phyloP scores from a whole-genome alignment of 345 rosid species.

The Euphorbia lathyris region DNA sequence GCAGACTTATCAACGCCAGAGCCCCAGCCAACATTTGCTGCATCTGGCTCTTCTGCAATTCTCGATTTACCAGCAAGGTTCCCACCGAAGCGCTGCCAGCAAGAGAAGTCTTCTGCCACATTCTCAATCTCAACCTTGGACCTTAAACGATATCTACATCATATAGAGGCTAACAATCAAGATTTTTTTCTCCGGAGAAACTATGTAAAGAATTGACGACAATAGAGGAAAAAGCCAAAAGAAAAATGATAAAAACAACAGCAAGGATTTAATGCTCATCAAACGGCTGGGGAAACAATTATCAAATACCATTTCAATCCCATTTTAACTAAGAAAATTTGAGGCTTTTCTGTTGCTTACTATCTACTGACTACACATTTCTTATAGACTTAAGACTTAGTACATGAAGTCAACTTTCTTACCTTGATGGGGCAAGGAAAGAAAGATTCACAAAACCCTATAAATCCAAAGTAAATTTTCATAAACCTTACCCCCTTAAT shows the following conservation, averaged over 20 bases:
- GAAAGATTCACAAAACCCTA: background rate
- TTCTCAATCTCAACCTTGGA: slow-evolving; percentile 85
- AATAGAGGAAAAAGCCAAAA: background rate
- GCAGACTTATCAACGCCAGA: slow-evolving; percentile 49
- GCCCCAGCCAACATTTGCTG: slow-evolving; percentile 73
- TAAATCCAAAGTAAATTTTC: background rate
- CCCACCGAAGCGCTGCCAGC: slow-evolving; percentile 80
- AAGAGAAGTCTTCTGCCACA: slow-evolving; percentile 58
- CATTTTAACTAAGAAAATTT: background rate
- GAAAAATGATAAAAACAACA: background rate
- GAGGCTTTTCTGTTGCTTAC: background rate
- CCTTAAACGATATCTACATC: slow-evolving; percentile 73
- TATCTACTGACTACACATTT: background rate
- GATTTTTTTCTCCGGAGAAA: background rate
- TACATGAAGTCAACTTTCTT: background rate
- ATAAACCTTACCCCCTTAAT: background rate
- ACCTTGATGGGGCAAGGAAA: background rate
- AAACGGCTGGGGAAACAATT: background rate
- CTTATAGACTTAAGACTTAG: background rate
- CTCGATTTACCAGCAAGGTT: slow-evolving; percentile 36
- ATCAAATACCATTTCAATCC: background rate
- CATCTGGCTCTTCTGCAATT: slow-evolving; percentile 51
- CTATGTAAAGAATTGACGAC: background rate
- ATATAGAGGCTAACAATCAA: background rate
- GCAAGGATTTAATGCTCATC: background rate